Evolutionary conservation across 148 eudicot species (phyloP).

Genomic region (Amaranthus cruentus): DNA sequence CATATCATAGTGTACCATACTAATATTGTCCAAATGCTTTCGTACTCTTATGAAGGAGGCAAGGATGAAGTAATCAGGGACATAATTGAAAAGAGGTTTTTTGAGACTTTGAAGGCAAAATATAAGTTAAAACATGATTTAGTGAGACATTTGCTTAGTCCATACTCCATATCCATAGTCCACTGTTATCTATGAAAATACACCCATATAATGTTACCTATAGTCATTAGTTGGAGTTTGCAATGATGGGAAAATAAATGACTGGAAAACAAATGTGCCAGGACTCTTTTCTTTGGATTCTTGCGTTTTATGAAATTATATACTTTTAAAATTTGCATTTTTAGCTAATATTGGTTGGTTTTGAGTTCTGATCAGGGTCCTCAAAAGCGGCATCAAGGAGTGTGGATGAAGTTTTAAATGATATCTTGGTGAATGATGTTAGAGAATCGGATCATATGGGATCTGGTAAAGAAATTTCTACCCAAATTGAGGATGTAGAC

Average conservation of each 20-base stretch:
- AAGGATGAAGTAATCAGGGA: neutral
- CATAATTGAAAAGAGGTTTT: neutral
- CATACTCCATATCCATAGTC: neutral
- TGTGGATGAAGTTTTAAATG: slow-evolving; percentile 58
- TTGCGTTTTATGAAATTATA: neutral
- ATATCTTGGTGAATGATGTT: slow-evolving; percentile 50
- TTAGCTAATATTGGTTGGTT: slow-evolving; percentile 21
- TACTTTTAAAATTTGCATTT: slow-evolving; percentile 4
- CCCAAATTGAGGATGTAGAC: slow-evolving; percentile 37
- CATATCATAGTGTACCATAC: neutral
- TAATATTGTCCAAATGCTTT: neutral
- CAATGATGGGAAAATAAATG: neutral
- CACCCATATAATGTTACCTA: too few relatives aligned
- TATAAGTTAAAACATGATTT: neutral
- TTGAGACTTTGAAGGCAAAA: neutral
- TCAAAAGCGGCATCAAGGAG: slow-evolving; percentile 47
- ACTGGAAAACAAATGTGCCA: neutral
- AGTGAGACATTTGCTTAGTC: neutral
- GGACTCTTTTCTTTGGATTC: neutral
- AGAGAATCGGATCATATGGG: slow-evolving; percentile 32
- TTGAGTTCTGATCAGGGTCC: slow-evolving; percentile 45
- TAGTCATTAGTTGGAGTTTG: neutral
- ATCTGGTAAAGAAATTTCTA: slow-evolving; percentile 24
- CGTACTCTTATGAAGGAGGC: neutral
- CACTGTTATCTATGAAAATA: neutral